Percentiles rank a stretch among this genome's conserved stretches.
These are phyloP conservation scores for Trypanosoma scelopori DNA, from an alignment of 208 protist genomes.

Conservation along the genomic window DNA sequence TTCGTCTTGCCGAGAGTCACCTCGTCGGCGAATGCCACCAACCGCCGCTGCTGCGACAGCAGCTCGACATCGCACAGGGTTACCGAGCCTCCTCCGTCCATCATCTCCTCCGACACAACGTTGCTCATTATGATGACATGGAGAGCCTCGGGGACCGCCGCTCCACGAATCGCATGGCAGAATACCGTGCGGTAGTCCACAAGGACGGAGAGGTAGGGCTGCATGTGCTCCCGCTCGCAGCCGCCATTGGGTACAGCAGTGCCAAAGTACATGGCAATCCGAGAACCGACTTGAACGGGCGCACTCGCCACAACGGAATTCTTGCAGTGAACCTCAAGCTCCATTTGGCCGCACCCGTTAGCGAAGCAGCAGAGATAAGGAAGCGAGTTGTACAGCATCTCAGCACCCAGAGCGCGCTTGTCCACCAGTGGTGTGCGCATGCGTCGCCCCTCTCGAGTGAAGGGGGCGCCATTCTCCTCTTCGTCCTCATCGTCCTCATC, in stretches of 20 bases:
- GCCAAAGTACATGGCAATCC: conserved; percentile 19
- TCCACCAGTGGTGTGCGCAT: background rate
- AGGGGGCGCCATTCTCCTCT: background rate
- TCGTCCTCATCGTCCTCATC: conserved; percentile 1
- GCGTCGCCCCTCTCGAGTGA: background rate
- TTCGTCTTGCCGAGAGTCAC: conserved; percentile 5
- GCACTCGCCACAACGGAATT: conserved; percentile 5
- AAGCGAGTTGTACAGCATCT: conserved; percentile 19
- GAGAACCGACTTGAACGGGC: conserved; percentile 5
- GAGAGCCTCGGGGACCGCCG: background rate
- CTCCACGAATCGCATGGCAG: background rate
- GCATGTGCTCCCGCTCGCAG: background rate
- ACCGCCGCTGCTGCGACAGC: conserved; percentile 13
- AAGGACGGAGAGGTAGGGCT: conserved; percentile 22
- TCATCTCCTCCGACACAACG: conserved; percentile 5
- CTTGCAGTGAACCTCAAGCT: conserved; percentile 19
- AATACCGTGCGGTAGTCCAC: conserved; percentile 22
- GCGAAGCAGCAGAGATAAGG: conserved; percentile 16
- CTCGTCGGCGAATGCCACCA: conserved; percentile 18
- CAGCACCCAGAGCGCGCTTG: conserved; percentile 12
- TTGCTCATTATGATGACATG: conserved; percentile 20
- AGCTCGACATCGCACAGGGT: conserved; percentile 14
- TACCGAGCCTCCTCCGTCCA: background rate
- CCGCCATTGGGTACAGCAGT: background rate
- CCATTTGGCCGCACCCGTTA: conserved; percentile 6